These are phyloP conservation scores for Filobasidium uniguttulatum DNA, from an alignment of 1,284 basidiomycete species.

Conservation along the genomic window DNA sequence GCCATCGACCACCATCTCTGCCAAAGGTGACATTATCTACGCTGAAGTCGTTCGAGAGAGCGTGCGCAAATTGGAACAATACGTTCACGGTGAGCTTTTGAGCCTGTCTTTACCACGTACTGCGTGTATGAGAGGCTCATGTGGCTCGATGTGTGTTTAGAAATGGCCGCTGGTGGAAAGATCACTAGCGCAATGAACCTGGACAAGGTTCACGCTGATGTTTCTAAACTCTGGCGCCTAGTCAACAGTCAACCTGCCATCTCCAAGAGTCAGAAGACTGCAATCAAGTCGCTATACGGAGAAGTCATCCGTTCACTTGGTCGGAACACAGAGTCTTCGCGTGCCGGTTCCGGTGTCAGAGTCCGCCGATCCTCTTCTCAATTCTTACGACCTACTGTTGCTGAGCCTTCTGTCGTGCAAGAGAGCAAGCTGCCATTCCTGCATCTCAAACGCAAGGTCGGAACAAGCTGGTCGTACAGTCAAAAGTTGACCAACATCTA, in stretches of 20 bases:
- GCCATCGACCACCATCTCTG: slow-evolving; percentile 82
- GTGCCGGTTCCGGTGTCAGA: slow-evolving; percentile 45
- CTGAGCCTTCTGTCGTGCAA: slow-evolving; percentile 57
- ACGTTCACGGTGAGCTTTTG: slow-evolving; percentile 51
- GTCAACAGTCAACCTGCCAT: slow-evolving; percentile 95
- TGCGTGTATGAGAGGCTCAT: too few species aligned
- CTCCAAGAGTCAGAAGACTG: slow-evolving; percentile 89
- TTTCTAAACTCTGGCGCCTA: slow-evolving; percentile 89
- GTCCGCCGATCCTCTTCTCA: slow-evolving; percentile 78
- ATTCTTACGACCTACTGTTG: slow-evolving; percentile 76
- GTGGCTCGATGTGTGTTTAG: slow-evolving; percentile 31
- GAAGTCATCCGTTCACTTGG: slow-evolving; percentile 66
- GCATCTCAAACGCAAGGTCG: slow-evolving; percentile 95
- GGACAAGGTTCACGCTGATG: slow-evolving; percentile 91
- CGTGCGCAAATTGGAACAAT: slow-evolving; percentile 93
- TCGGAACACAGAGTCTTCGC: slow-evolving; percentile 54
- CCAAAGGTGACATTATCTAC: slow-evolving; percentile 88
- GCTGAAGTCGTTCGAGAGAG: slow-evolving; percentile 86
- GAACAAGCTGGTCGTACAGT: slow-evolving; percentile 87
- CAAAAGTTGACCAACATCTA: slow-evolving; percentile 92
- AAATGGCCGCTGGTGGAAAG: slow-evolving; percentile 91
- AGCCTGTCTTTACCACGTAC: neutral
- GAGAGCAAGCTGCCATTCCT: slow-evolving; percentile 87
- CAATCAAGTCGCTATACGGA: slow-evolving; percentile 92
- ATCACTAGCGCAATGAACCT: slow-evolving; percentile 73